Evolutionary conservation across 2,329 filamentous ascomycete species (phyloP), one percentile per base, ranked within the genome.

Genomic region (Monilinia polystroma): DNA sequence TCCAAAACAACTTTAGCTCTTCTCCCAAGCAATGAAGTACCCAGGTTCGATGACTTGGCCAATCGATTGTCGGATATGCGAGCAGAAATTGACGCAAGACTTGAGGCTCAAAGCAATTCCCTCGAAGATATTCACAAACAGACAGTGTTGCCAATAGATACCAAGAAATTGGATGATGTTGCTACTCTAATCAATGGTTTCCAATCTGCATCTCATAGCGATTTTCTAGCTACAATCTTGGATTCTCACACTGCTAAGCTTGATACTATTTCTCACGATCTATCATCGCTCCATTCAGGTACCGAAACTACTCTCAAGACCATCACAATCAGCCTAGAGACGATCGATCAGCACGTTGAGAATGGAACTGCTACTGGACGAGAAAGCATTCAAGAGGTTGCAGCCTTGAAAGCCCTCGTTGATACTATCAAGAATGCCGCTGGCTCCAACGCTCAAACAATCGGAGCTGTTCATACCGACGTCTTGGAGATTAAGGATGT

Each of bases 91-190:
- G 68, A 69, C 12, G 54, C 35, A 41, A 64, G 63, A 62, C 51
- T 69, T 45, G 59, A 56, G 35, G 38, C 67, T 20, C 64, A 70
- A 58, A 60, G 57, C 23, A 63, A 67, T 20, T 63, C 56, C 11
- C 62, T 70, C 41, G 52, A 67, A 12, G 52, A 58, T 41, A 65
- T 70, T 12, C 47, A 64, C 38, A 51, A 53, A 14, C 56, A 68
- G 43, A 56, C 68, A 18, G 58, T 55, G 29, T 41, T 68, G 18
- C 63, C 67, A n/a, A 51, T 64, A 38, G 53, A 66, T 45, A 49
- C 63, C 23, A 57, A 64, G n/a, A 59, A 63, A 32, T 52, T 69
- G 38, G 68, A 69, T 12, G 55, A 63, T 4, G 53, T 67, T 49
- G 54, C 51, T 20, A 56, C 55, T 20, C 18, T 64, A 4, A 20